phyloP scores from a whole-genome alignment of 2,329 filamentous ascomycete species.

The Celoporthe dispersa region DNA sequence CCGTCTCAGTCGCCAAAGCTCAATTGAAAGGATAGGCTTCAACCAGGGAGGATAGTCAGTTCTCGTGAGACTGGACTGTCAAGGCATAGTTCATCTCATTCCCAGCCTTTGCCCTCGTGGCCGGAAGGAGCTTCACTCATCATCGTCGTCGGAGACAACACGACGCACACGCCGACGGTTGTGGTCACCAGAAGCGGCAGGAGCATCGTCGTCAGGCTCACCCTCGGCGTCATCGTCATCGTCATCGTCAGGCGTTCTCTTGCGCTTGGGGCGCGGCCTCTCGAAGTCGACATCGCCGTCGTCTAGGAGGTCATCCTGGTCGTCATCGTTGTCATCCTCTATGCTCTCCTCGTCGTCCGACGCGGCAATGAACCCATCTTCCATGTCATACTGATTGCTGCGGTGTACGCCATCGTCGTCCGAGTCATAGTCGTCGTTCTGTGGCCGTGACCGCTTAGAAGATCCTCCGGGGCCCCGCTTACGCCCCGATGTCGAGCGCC shows the following conservation, averaged over 20 bases:
- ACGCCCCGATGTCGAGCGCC: constrained; percentile 53
- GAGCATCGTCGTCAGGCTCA: constrained; percentile 55
- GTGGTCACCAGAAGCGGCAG: constrained; percentile 41
- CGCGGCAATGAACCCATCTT: constrained; percentile 78
- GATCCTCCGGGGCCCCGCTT: constrained; percentile 57
- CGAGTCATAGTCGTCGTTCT: constrained; percentile 72
- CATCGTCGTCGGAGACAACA: constrained; percentile 62
- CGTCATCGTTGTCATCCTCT: constrained; percentile 65
- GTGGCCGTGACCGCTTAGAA: constrained; percentile 44
- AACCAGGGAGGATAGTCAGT: not conserved
- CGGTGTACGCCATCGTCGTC: constrained; percentile 71
- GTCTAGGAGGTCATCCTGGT: constrained; percentile 62
- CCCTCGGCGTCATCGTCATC: constrained; percentile 56
- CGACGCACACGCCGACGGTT: constrained; percentile 56
- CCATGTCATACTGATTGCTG: constrained; percentile 78
- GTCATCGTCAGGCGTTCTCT: constrained; percentile 54
- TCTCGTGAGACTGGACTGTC: not conserved
- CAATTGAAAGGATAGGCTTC: not conserved
- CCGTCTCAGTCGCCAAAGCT: not conserved
- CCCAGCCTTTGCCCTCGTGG: not conserved
- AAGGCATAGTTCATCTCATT: not conserved
- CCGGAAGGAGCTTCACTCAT: constrained; percentile 41
- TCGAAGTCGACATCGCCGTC: constrained; percentile 66
- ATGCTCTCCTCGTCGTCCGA: constrained; percentile 69
- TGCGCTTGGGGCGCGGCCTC: constrained; percentile 53